Conservation (phyloP, 345 rosid genomes). For the Trapa bicornis region DNA sequence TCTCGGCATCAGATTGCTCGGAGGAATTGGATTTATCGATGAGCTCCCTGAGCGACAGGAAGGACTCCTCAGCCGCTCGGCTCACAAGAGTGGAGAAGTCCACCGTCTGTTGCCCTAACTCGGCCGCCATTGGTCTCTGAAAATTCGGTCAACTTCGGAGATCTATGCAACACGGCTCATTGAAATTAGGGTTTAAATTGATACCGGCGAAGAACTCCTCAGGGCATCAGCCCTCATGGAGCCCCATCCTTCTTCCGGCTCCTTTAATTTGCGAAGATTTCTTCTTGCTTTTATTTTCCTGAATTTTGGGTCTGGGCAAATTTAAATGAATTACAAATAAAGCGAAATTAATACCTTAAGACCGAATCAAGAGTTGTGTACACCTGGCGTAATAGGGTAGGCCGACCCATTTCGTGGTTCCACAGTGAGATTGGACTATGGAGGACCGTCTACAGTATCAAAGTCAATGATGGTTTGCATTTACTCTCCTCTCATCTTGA, state of each 20-base stretch:
- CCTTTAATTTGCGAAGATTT: no score
- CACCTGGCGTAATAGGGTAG: not conserved
- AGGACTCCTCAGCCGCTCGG: constrained; percentile 84
- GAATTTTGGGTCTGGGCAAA: no score
- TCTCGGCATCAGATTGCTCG: constrained; percentile 69
- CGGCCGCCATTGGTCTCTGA: constrained; percentile 36
- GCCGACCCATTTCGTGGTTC: no score
- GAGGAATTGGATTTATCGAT: constrained; percentile 61
- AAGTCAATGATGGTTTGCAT: no score
- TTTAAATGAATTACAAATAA: no score
- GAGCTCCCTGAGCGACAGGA: constrained; percentile 58
- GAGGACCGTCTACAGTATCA: no score
- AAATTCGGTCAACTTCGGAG: constrained; percentile 7
- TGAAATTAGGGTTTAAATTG: constrained; percentile 17
- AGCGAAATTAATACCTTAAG: no score
- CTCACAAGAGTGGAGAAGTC: constrained; percentile 63
- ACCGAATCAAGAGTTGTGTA: not conserved
- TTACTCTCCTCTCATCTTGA: no score
- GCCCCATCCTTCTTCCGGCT: not conserved
- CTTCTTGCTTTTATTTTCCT: no score
- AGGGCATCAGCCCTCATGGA: no score
- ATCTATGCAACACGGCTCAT: constrained; percentile 5
- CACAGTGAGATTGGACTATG: no score
- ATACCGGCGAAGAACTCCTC: not conserved
- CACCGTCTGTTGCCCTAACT: constrained; percentile 82